These are phyloP conservation scores for Malassezia japonica DNA, from an alignment of 1,284 basidiomycete genomes.

Conservation along the genomic window DNA sequence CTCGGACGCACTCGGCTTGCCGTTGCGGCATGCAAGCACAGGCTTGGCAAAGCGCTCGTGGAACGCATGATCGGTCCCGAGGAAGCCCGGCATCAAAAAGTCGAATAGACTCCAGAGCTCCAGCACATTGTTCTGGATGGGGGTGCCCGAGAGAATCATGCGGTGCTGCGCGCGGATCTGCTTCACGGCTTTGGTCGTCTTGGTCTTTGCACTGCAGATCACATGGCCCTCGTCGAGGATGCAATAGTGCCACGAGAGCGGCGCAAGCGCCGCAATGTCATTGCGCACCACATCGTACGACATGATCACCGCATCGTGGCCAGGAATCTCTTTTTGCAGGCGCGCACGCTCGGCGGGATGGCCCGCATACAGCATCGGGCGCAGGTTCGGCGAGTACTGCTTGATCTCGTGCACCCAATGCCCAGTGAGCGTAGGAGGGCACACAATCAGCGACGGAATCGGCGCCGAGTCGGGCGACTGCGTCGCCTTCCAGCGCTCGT, in stretches of 20 bases:
- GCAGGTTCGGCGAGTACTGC: constrained; percentile 79
- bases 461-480: constrained; percentile 69
- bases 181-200: constrained; percentile 93
- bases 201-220: constrained; percentile 97
- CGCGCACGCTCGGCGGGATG: constrained; percentile 73
- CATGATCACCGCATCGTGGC: constrained; percentile 74
- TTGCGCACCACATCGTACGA: constrained; percentile 97
- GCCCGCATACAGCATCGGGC: constrained; percentile 80
- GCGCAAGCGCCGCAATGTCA: constrained; percentile 70
- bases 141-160: constrained; percentile 87
- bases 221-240: constrained; percentile 97
- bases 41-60: constrained; percentile 94
- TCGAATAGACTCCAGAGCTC: constrained; percentile 99
- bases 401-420: constrained; percentile 98
- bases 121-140: constrained; percentile 97
- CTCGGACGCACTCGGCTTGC: constrained; percentile 74
- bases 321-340: constrained; percentile 33
- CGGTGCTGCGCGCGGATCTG: constrained; percentile 80
- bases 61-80: constrained; percentile 88
- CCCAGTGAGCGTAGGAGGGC: constrained; percentile 86
- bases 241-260: constrained; percentile 84
- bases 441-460: constrained; percentile 86
- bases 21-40: constrained; percentile 86
- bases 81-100: constrained; percentile 97
- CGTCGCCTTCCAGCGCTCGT: constrained; percentile 60